Evolutionary conservation across 78 protist genomes (phyloP).

Genomic region (Dictyostelium firmibasis): DNA sequence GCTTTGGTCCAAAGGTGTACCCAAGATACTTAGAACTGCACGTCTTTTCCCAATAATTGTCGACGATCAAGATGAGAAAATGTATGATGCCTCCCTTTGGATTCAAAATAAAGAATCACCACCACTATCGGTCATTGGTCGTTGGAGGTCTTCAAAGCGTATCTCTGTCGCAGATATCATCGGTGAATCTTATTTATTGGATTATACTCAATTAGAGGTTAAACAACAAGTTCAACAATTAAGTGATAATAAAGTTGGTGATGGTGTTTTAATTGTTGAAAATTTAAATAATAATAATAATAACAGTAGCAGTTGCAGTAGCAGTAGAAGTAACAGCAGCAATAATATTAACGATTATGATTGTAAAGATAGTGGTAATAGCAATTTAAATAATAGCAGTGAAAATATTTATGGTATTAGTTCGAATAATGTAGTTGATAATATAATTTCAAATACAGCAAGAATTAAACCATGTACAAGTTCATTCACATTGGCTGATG

Average conservation of each 20-base stretch:
- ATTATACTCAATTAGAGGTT: slow-evolving; percentile 13
- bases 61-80: neutral
- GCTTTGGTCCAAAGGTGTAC: slow-evolving; percentile 24
- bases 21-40: slow-evolving; percentile 31
- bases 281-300: neutral
- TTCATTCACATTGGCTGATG: neutral
- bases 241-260: neutral
- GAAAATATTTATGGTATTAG: neutral
- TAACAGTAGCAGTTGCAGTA: neutral
- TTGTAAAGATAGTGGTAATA: too few species aligned
- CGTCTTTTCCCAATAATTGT: slow-evolving; percentile 30
- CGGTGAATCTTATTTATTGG: slow-evolving; percentile 42
- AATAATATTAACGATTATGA: neutral
- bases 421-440: neutral
- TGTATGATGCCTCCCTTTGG: slow-evolving; percentile 57
- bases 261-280: neutral
- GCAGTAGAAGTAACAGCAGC: neutral
- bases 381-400: neutral
- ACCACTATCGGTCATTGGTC: slow-evolving; percentile 35
- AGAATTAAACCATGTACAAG: neutral
- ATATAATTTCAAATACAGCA: neutral
- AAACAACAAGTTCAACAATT: neutral
- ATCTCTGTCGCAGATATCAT: slow-evolving; percentile 41
- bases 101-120: slow-evolving; percentile 47
- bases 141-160: slow-evolving; percentile 69